phyloP scores from a whole-genome alignment of 164 flowering plant species.

The Kingdonia uniflora region DNA sequence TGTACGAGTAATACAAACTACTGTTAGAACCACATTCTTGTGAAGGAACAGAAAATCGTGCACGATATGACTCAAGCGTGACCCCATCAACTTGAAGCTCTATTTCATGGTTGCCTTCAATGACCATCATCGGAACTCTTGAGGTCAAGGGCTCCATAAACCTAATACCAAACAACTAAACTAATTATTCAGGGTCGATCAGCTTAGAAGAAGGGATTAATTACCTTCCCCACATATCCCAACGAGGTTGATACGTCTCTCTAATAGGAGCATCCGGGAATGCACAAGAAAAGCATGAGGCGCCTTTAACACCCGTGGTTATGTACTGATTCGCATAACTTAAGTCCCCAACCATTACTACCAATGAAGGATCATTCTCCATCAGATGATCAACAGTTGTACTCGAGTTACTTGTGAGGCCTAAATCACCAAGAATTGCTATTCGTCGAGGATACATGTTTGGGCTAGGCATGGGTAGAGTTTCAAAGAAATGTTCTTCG shows the following conservation, averaged over 20 bases:
- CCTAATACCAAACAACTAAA: conserved; percentile 23
- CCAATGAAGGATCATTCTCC: conserved; percentile 58
- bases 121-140: conserved; percentile 85
- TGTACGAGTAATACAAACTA: conserved; percentile 73
- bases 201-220: background rate
- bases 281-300: conserved; percentile 58
- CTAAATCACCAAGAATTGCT: conserved; percentile 80
- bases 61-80: conserved; percentile 53
- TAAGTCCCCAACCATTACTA: conserved; percentile 82
- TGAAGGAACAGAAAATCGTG: conserved; percentile 81
- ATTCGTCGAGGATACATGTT: conserved; percentile 47
- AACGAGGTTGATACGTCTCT: conserved; percentile 91
- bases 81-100: conserved; percentile 69
- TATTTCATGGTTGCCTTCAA: conserved; percentile 93
- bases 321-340: conserved; percentile 77
- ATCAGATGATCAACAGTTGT: conserved; percentile 68
- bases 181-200: background rate
- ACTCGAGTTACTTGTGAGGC: conserved; percentile 67
- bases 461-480: conserved; percentile 42
- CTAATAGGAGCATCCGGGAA: conserved; percentile 84
- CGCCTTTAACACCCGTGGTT: conserved; percentile 76
- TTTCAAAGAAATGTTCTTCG: conserved; percentile 46
- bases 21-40: conserved; percentile 57
- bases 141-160: conserved; percentile 82
- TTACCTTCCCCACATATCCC: conserved; percentile 99